Conservation (phyloP, 2,329 filamentous ascomycete species). For the Penicillium sp. region DNA sequence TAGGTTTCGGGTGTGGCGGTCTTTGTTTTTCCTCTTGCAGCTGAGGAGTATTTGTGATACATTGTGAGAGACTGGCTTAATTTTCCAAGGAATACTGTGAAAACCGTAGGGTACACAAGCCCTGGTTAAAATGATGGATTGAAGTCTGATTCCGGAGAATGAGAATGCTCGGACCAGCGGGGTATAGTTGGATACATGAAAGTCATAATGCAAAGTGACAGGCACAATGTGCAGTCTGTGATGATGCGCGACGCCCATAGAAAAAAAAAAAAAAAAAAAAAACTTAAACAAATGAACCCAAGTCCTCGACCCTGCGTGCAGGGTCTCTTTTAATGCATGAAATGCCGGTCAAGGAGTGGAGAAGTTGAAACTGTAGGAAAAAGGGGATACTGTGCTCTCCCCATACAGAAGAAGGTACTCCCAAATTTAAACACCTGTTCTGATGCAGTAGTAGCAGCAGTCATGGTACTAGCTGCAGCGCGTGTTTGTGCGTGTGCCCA, state of each 20-base stretch:
- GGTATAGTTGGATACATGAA: conserved; percentile 27
- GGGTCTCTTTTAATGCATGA: conserved; percentile 10
- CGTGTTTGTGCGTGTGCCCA: neutral
- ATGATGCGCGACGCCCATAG: neutral
- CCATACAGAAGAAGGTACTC: neutral
- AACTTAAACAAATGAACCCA: neutral
- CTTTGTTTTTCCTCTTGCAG: neutral
- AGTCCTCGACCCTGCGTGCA: neutral
- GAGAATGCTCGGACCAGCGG: conserved; percentile 7
- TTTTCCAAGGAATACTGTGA: neutral
- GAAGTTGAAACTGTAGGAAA: neutral
- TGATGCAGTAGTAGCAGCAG: conserved; percentile 14
- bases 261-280: neutral
- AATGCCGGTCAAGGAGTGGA: conserved; percentile 8
- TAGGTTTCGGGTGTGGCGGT: neutral
- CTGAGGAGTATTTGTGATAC: neutral
- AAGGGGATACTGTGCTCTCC: neutral
- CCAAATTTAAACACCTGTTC: conserved; percentile 6
- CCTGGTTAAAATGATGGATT: neutral
- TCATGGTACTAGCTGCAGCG: conserved; percentile 6
- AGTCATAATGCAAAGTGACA: conserved; percentile 16
- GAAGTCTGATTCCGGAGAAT: neutral
- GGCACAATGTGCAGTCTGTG: neutral
- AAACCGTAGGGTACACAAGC: neutral
- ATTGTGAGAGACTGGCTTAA: neutral